Evolutionary conservation across 495 filamentous ascomycete genomes (phyloP).

Genomic region (Aspergillus biplanus): DNA sequence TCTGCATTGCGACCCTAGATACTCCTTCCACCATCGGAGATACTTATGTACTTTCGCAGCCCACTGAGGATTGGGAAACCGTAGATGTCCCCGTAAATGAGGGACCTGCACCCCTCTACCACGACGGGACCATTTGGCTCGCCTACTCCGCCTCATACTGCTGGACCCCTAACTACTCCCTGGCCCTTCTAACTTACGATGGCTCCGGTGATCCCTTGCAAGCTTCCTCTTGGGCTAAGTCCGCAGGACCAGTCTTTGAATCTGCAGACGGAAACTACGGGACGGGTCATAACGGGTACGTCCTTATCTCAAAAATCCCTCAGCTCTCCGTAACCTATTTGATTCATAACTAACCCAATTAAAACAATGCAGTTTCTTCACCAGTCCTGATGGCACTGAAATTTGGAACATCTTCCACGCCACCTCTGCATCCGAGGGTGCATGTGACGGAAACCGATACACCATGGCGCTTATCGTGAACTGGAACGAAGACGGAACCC

Average conservation of each 20-base stretch:
- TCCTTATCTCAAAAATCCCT: not conserved
- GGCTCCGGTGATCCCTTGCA: constrained; percentile 15
- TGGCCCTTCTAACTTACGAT: constrained; percentile 10
- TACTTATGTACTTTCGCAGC: constrained; percentile 13
- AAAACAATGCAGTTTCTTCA: constrained; percentile 14
- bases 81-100: constrained; percentile 15
- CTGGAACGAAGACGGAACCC: constrained; percentile 12
- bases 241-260: constrained; percentile 10
- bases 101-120: constrained; percentile 16
- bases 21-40: constrained; percentile 15
- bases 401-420: constrained; percentile 17
- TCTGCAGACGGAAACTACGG: constrained; percentile 20
- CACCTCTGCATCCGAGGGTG: constrained; percentile 8
- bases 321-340: not conserved
- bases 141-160: constrained; percentile 18
- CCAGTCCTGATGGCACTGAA: constrained; percentile 16
- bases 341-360: not conserved
- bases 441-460: constrained; percentile 16
- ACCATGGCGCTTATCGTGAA: constrained; percentile 9
- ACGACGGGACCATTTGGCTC: constrained; percentile 16
- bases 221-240: constrained; percentile 11
- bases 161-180: constrained; percentile 17
- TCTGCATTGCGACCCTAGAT: constrained; percentile 18
- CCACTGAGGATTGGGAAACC: constrained; percentile 18
- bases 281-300: constrained; percentile 15